phyloP scores from a whole-genome alignment of 805 yeast species.

The Saccharomycopsis capsularis region DNA sequence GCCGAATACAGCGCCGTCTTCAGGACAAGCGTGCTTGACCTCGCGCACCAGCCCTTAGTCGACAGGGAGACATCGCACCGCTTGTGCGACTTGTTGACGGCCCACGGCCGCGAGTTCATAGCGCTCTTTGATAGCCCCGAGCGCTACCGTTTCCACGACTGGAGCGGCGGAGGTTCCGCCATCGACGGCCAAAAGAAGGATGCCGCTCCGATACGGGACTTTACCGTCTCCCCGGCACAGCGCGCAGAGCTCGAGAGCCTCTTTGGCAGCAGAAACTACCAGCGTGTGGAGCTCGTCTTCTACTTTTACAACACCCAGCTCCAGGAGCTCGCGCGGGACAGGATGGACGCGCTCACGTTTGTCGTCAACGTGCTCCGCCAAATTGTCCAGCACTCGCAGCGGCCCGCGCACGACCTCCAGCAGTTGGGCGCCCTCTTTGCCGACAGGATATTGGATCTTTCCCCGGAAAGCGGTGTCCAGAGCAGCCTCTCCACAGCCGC shows the following conservation, averaged over 20 bases:
- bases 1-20: constrained; percentile 14
- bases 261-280: neutral
- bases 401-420: constrained; percentile 7
- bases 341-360: constrained; percentile 1
- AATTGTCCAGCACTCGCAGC: neutral
- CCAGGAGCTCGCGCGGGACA: neutral
- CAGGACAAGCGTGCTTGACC: constrained; percentile 9
- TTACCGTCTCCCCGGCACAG: neutral
- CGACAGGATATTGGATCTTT: neutral
- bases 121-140: neutral
- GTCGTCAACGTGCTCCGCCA: constrained; percentile 10
- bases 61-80: constrained; percentile 3
- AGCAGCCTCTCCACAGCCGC: constrained; percentile 3
- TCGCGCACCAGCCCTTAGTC: constrained; percentile 9
- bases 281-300: constrained; percentile 8
- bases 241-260: neutral
- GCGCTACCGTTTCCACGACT: too few relatives aligned
- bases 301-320: constrained; percentile 11
- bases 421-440: constrained; percentile 11
- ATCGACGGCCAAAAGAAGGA: too few relatives aligned
- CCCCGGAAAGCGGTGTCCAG: neutral
- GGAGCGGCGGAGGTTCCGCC: too few relatives aligned
- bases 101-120: neutral
- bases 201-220: too few relatives aligned
- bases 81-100: constrained; percentile 6